Conservation (phyloP, 1,284 basidiomycete genomes). For the Leccinum olivaceoglutinosum region DNA sequence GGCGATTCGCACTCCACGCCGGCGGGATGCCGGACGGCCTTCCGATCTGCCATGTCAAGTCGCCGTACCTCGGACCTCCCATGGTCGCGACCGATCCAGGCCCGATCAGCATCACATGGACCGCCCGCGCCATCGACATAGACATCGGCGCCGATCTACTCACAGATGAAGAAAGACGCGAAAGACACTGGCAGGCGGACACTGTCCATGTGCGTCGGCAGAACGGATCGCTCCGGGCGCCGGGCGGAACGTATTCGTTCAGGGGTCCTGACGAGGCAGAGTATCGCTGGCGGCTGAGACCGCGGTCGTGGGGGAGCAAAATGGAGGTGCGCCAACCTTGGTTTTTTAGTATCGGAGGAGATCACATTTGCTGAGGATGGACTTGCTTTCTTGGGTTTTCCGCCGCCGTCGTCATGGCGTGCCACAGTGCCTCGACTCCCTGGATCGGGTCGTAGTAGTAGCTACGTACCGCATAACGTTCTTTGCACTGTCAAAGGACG, state of each 20-base stretch:
- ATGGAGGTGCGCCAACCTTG: slow-evolving; percentile 19
- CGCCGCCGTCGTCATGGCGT: neutral
- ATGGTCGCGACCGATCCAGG: slow-evolving; percentile 6
- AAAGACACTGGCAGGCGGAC: neutral
- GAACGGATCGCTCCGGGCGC: neutral
- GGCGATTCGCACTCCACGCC: slow-evolving; percentile 21
- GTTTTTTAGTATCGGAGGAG: neutral
- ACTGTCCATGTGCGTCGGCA: slow-evolving; percentile 14
- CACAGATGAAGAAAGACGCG: neutral
- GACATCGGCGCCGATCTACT: neutral
- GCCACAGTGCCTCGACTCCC: slow-evolving; percentile 23
- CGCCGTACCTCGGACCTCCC: slow-evolving; percentile 26
- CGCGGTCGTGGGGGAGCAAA: slow-evolving; percentile 10
- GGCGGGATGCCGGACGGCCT: slow-evolving; percentile 17
- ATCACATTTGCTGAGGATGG: neutral
- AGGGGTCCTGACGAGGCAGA: slow-evolving; percentile 20
- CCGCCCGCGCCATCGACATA: neutral
- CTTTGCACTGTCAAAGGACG: slow-evolving; percentile 29
- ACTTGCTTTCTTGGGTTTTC: neutral
- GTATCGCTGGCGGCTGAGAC: slow-evolving; percentile 23
- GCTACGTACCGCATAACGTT: slow-evolving; percentile 29
- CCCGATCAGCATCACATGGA: slow-evolving; percentile 19
- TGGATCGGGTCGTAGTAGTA: slow-evolving; percentile 22
- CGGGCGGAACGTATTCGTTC: slow-evolving; percentile 16
- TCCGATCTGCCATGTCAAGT: slow-evolving; percentile 23